Base-by-base conservation (phyloP, 1,284 basidiomycete genomes). In the Ganoderma boninense region DNA sequence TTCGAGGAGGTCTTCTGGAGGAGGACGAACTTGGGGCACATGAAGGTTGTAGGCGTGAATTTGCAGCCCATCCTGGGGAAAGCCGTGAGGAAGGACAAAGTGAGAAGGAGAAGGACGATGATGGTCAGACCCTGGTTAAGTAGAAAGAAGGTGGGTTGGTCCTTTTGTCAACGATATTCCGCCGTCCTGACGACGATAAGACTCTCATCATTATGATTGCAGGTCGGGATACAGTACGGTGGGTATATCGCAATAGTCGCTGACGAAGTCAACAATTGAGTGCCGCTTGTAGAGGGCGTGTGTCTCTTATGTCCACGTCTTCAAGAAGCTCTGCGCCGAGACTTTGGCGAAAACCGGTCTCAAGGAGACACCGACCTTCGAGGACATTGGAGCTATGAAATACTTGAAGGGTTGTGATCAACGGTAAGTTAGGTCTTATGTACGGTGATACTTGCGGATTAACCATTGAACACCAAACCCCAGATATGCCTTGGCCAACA, bases 401-500 rank as follows among this genome's bases (percentile, higher is more conserved):
- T 83, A 78, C 65, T 73, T 84, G 6, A 70, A 81, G 1, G 1
- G 83, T 81, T 4, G 79, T 84, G 7, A 73, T 79, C 49, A 79
- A 79, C 46, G 75, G 77, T 77, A 18, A 11, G 74, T 43, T 13
- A 11, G 13, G 2, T 13, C 26, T 32, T 13, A 18, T 13, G 4
- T 35, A 26, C 35, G 1, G 35, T 20, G 7, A 29, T 16, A 4
- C 16, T n/a, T 46, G 46, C 4, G 23, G n/a, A n/a, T 18, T 16
- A 32, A 54, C 23, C 89, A 2, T 90, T 90, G 83, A 89, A 89
- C 74, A 88, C 85, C 0, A 87, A 87, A 1, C 86, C 86, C 4
- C 79, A 88, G 3, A 89, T 89, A 67, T 90, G 89, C 74, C 82
- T 91, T 4, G 89, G 89, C 4, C 89, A 91, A 77, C 87, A 87